Percentiles rank a stretch among this genome's conserved stretches.
These are phyloP conservation scores for Nitzschia inconspicua DNA, from an alignment of 108 stramenopile species.

Conservation along the genomic window DNA sequence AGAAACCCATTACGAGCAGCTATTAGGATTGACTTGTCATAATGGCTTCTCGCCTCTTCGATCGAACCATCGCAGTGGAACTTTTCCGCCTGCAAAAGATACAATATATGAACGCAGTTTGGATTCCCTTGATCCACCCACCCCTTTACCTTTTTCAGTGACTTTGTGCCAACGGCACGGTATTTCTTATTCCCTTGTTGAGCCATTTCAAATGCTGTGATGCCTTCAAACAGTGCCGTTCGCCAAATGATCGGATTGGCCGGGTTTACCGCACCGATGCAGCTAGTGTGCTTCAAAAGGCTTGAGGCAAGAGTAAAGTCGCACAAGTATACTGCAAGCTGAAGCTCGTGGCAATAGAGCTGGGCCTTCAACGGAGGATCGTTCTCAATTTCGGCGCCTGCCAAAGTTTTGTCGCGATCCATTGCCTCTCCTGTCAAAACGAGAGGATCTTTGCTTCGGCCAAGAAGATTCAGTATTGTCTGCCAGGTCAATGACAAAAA, in stretches of 20 bases:
- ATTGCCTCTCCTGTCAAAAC: constrained; percentile 14
- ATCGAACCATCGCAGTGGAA: background rate
- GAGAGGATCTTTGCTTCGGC: constrained; percentile 3
- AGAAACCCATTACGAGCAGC: no score
- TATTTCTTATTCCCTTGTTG: background rate
- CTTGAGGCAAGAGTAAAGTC: background rate
- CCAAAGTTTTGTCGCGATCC: background rate
- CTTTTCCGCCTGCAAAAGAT: constrained; percentile 12
- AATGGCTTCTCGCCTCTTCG: background rate
- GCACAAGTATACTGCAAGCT: constrained; percentile 9
- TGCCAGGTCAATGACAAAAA: background rate
- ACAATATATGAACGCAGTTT: constrained; percentile 1
- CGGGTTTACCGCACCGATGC: background rate
- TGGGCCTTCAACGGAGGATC: background rate
- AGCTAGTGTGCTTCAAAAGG: background rate
- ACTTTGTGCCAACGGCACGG: background rate
- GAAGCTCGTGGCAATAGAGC: background rate
- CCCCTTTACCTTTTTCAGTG: constrained; percentile 1
- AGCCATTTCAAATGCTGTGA: background rate
- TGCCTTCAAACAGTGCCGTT: background rate
- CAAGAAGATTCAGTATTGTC: constrained; percentile 6
- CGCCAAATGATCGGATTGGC: background rate
- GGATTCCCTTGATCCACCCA: background rate
- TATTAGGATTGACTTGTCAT: background rate
- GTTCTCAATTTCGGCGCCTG: background rate